A percentile compares a stretch with the other conserved stretches of the same genome.
Conservation (phyloP, 768 basidiomycete genomes). For the Clitopilus hobsonii region DNA sequence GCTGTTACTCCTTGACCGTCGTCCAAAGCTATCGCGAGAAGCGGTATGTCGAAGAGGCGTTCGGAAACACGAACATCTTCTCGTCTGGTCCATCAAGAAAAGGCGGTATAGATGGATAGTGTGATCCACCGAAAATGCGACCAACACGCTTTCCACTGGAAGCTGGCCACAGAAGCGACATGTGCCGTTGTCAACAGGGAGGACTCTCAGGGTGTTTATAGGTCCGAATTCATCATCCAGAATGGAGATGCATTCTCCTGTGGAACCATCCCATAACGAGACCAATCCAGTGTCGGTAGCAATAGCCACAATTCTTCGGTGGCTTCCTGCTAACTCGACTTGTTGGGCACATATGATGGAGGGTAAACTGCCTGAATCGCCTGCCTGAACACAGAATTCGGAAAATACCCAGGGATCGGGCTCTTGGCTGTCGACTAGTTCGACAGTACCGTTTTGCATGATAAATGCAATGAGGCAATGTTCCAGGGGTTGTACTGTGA, state of each 20-base stretch:
- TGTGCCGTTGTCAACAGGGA: constrained; percentile 43
- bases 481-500: constrained; percentile 43
- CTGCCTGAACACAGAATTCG: constrained; percentile 51
- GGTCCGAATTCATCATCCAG: constrained; percentile 57
- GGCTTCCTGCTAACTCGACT: constrained; percentile 44
- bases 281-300: constrained; percentile 64
- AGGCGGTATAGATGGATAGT: constrained; percentile 62
- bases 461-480: constrained; percentile 52
- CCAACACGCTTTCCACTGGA: constrained; percentile 58
- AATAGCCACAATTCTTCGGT: constrained; percentile 51
- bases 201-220: constrained; percentile 58
- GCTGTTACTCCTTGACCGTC: constrained; percentile 64
- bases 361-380: constrained; percentile 52
- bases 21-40: constrained; percentile 43
- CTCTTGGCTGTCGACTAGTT: constrained; percentile 51
- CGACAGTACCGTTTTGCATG: constrained; percentile 62
- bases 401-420: constrained; percentile 34
- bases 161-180: constrained; percentile 73
- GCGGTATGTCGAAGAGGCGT: constrained; percentile 39
- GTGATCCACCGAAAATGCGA: constrained; percentile 64
- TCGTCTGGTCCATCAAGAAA: constrained; percentile 48
- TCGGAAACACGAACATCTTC: constrained; percentile 65
- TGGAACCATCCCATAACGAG: constrained; percentile 73
- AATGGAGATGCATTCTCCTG: constrained; percentile 57
- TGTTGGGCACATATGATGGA: constrained; percentile 48